Conservation (phyloP, 495 filamentous ascomycete genomes). For the Saxophila tyrrhenica region DNA sequence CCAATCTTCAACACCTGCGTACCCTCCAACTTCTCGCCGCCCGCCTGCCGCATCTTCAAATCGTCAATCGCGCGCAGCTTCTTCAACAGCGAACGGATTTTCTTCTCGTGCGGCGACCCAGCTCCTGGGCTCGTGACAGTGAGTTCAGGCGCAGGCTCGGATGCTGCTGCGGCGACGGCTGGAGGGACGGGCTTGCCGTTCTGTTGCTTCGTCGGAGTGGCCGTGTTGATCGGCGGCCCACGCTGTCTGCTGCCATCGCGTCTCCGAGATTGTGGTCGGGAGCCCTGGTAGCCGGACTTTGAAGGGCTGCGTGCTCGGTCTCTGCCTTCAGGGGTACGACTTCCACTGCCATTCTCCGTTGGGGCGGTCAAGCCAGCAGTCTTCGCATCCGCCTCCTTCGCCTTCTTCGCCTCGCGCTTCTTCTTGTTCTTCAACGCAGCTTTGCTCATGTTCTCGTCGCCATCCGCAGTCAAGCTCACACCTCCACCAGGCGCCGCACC, state of each 20-base stretch:
- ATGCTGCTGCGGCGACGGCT: constrained; percentile 2
- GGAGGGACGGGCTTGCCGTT: constrained; percentile 2
- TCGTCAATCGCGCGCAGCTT: constrained; percentile 97
- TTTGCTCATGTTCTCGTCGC: constrained; percentile 63
- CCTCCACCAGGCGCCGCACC: constrained; percentile 63
- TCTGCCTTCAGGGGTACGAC: constrained; percentile 53
- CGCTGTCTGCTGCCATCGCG: constrained; percentile 14
- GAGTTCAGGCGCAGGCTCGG: constrained; percentile 31
- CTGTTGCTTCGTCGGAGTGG: constrained; percentile 3
- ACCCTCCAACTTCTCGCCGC: constrained; percentile 92
- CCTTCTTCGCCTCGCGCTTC: constrained; percentile 94
- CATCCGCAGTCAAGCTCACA: constrained; percentile 47
- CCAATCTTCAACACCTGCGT: constrained; percentile 98
- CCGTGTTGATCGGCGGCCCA: constrained; percentile 15
- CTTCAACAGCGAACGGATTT: constrained; percentile 80
- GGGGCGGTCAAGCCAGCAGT: constrained; percentile 29
- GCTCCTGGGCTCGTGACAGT: constrained; percentile 36
- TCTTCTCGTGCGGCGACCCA: constrained; percentile 61
- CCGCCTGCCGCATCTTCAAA: constrained; percentile 86
- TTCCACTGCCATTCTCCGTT: constrained; percentile 21
- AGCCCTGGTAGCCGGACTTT: constrained; percentile 13
- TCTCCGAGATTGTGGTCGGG: constrained; percentile 6
- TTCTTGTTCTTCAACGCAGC: constrained; percentile 96
- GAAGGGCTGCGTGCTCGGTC: constrained; percentile 14
- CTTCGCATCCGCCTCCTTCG: constrained; percentile 59